Base-by-base conservation (phyloP, 2,329 filamentous ascomycete species). In the Tolypocladium ovalisporum region DNA sequence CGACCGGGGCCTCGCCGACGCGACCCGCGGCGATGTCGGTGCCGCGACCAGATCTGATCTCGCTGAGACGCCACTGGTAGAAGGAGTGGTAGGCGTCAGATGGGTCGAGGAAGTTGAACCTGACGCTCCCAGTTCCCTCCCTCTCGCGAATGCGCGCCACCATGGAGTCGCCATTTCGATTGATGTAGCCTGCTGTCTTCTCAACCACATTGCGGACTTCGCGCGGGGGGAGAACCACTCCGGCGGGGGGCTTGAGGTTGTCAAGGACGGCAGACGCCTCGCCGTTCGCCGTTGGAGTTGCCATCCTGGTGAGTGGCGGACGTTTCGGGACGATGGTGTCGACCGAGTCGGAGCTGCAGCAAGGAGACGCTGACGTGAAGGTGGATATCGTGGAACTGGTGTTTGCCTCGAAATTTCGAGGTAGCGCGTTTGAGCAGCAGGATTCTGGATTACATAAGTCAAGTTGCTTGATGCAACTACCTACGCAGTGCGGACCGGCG, bases 181-280 rank as follows among this genome's bases (percentile, higher is more conserved):
- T 86, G 58, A 97, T 89, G 70, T 95, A 97, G 52, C 91, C 91
- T 56, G 94, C 93, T 15, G 93, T 96, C 76, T 96, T 97, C 73
- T 97, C 92, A 67, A 99, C 85, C 63, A 93, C 73, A 70, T 79
- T 77, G 78, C 91, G 86, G 67, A 97, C 91, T 68, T 92, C 89
- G 69, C 86, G 93, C 13, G 94, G 94, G 27, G 94, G 94, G 56
- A 97, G 81, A 57, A 97, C 89, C 62, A 96, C 81, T 61, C 91
- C 90, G 58, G 86, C 76, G 4, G 93, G 93, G 37, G 90, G 85
- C 71, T 91, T 93, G 70, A 85, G 82, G 61, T 85, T 82, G 61
- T 91, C 83, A 57, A 86, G 77, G 53, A 71, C 71, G 44, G 76
- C 74, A 44, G 76, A 72, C 62, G 77, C 71, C 70, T 82, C 80